Percentiles rank a stretch among this genome's conserved stretches.
Evolutionary conservation across 2,329 filamentous ascomycete species (phyloP).

Genomic region (Aspergillus ibericus): DNA sequence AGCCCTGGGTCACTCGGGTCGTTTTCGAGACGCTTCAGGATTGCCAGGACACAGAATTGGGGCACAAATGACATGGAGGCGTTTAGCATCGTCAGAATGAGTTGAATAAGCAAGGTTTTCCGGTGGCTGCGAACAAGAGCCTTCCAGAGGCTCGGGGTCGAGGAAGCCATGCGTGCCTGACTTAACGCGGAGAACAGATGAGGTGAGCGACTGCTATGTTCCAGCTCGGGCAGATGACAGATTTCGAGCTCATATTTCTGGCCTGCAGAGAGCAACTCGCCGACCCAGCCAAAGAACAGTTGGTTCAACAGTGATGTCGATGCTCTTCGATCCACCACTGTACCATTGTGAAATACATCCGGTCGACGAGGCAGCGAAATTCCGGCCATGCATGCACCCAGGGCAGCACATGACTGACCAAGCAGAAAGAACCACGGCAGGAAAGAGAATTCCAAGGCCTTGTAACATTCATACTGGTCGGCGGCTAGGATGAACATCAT

Average conservation of each 20-base stretch:
- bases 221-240: background rate
- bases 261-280: background rate
- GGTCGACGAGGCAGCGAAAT: background rate
- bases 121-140: background rate
- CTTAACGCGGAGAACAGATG: background rate
- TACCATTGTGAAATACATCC: background rate
- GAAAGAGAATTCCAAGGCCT: background rate
- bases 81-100: background rate
- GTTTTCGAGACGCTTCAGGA: background rate
- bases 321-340: constrained; percentile 1
- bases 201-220: background rate
- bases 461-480: background rate
- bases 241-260: background rate
- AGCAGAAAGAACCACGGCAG: background rate
- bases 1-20: background rate
- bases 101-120: background rate
- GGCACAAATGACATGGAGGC: background rate
- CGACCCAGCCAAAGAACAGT: background rate
- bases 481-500: background rate
- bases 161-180: background rate
- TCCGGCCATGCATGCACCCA: background rate
- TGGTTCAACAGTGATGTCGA: background rate
- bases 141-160: background rate
- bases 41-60: background rate
- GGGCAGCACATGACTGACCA: background rate